These are phyloP conservation scores for Boletus pseudo-olivaceus DNA, from an alignment of 768 basidiomycete species.

Conservation along the genomic window DNA sequence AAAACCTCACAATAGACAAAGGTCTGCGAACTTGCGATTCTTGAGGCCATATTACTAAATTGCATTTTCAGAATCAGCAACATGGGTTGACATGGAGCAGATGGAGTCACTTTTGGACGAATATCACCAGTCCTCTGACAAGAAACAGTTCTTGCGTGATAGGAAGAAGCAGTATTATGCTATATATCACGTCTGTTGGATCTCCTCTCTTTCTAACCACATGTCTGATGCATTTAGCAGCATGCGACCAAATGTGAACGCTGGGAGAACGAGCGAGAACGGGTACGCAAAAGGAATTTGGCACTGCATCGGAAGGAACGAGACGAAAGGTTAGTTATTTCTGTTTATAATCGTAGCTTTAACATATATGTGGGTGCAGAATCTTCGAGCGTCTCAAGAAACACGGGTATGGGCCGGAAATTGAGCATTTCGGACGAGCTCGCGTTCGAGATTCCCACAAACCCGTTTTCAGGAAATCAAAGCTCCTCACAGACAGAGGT, in stretches of 20 bases:
- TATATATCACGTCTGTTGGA: neutral
- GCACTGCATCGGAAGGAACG: neutral
- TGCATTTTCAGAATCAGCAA: neutral
- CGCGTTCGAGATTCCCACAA: neutral
- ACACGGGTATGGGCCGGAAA: neutral
- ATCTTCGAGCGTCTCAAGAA: neutral
- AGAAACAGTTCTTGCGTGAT: neutral
- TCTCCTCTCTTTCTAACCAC: neutral
- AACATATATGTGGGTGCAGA: neutral
- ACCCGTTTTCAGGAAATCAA: neutral
- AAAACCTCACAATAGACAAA: neutral
- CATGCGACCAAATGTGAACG: neutral
- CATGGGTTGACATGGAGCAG: constrained; percentile 10
- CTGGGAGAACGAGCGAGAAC: neutral
- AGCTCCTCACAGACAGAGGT: constrained; percentile 14
- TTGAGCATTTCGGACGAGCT: neutral
- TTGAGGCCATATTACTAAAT: neutral
- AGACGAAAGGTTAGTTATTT: neutral
- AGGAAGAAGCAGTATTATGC: neutral
- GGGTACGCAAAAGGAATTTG: no score
- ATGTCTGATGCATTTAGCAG: neutral
- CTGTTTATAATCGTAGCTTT: neutral
- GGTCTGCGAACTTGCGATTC: neutral
- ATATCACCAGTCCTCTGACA: neutral
- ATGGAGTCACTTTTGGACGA: constrained; percentile 6